These are phyloP conservation scores for Kingdonia uniflora DNA, from an alignment of 164 flowering plant species.

Conservation along the genomic window DNA sequence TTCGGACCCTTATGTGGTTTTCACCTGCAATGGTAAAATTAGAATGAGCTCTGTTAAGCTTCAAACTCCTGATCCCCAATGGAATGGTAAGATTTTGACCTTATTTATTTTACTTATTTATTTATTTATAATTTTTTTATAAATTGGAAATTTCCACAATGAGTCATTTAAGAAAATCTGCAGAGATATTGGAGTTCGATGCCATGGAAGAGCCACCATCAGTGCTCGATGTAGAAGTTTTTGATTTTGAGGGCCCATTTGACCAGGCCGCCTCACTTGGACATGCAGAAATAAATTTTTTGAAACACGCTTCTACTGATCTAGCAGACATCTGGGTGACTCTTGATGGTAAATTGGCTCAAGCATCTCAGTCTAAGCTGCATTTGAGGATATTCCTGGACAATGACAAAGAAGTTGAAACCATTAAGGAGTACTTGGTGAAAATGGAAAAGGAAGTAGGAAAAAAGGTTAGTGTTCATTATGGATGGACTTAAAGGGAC, in stretches of 20 bases:
- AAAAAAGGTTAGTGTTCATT: conserved; percentile 41
- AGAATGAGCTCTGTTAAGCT: conserved; percentile 83
- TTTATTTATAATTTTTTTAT: neutral
- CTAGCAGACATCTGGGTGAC: conserved; percentile 71
- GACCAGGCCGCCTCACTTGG: conserved; percentile 70
- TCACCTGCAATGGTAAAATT: conserved; percentile 72
- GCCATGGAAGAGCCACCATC: conserved; percentile 88
- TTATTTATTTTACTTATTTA: neutral
- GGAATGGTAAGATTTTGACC: conserved; percentile 44
- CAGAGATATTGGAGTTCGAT: conserved; percentile 88
- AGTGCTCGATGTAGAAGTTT: conserved; percentile 73
- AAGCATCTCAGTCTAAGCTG: conserved; percentile 59
- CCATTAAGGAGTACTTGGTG: conserved; percentile 52
- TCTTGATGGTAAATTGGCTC: conserved; percentile 64
- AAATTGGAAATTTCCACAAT: neutral
- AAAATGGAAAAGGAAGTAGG: conserved; percentile 88
- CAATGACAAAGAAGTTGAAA: conserved; percentile 58
- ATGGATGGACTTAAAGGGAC: no score
- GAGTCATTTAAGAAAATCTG: conserved; percentile 10
- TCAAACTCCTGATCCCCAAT: conserved; percentile 62
- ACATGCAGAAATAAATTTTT: conserved; percentile 69
- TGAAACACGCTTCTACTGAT: conserved; percentile 52
- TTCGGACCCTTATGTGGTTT: conserved; percentile 70
- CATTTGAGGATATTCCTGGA: conserved; percentile 72
- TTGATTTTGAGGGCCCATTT: conserved; percentile 79